Base-by-base conservation (phyloP, 768 basidiomycete genomes). In the Mycena latifolia region DNA sequence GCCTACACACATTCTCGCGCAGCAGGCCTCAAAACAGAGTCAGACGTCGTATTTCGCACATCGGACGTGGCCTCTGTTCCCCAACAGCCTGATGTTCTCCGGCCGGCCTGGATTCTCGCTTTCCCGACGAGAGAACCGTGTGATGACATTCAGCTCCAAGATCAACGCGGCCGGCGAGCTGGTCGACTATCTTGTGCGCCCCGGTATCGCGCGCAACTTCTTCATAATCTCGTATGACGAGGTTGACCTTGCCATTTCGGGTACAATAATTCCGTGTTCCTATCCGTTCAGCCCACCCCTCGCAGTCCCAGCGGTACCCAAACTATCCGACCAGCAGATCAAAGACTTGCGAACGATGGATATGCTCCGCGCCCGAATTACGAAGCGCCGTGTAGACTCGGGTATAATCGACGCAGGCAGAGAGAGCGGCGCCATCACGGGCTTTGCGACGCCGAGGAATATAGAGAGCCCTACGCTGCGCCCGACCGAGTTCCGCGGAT, bases 141-240 rank as follows among this genome's bases (percentile, higher is more conserved):
- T 90, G 2, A 70, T 99, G 67, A 90, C 94, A 0, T 95, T 98
- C 78, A 97, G 95, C 63, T 82, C 84, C 55, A 90, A 90, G 70
- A 65, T 98, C 10, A 84, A 89, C 65, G 66, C 77, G 0, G 66
- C 74, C 3, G 94, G 94, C 0, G 81, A 88, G n/a, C 83, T 97
- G 39, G 70, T 87, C 14, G 94, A 96, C 60, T 84, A 86, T 70
- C 82, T 83, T 65, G 85, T 98, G 33, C 84, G 88, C 12, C 86
- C 93, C 2, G 94, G 92, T 3, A 71, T 95, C 59, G 80, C 98
- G 53, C 86, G 87, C 48, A 93, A 96, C 62, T 77, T 95, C 56
- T 27, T 70, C 74, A 83, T 48, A 76, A 80, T 92, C 53, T 85
- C 84, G 33, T 99, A 99, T 73, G 84, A 88, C 33, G 78, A 82